Evolutionary conservation across 2,329 filamentous ascomycete species (phyloP).

Genomic region (Aspergillus chevalieri): DNA sequence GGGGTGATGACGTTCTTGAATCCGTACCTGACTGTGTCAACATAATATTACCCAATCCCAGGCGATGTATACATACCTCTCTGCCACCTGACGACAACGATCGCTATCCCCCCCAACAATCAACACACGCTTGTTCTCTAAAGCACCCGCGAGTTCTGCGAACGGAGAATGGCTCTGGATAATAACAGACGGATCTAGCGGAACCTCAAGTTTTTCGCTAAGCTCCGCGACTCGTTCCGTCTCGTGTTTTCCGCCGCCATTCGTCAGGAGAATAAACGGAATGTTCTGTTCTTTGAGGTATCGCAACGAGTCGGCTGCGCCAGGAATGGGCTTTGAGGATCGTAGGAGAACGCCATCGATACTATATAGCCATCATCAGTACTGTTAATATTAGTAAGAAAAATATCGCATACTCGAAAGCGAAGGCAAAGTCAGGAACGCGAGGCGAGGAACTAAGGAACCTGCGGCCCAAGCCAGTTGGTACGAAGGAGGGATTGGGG

Average conservation of each 20-base stretch:
- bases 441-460: constrained; percentile 18
- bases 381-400: constrained; percentile 3
- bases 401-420: constrained; percentile 36
- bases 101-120: constrained; percentile 65
- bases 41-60: not conserved
- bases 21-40: constrained; percentile 50
- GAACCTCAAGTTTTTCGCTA: constrained; percentile 57
- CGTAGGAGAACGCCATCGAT: constrained; percentile 96
- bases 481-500: constrained; percentile 12
- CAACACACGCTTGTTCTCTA: constrained; percentile 62
- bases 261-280: constrained; percentile 91
- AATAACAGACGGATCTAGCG: constrained; percentile 63
- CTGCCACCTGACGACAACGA: constrained; percentile 66
- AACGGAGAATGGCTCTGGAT: constrained; percentile 92
- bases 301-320: constrained; percentile 66
- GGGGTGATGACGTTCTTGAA: constrained; percentile 80
- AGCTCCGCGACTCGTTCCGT: constrained; percentile 65
- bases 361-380: constrained; percentile 35
- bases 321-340: constrained; percentile 69
- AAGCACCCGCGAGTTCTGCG: constrained; percentile 55
- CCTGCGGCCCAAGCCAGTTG: constrained; percentile 12
- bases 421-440: constrained; percentile 40
- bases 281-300: constrained; percentile 69
- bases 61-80: constrained; percentile 44
- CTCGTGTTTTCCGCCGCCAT: constrained; percentile 86